Base-by-base conservation (phyloP, 192 early-diverging fungal species). In the Backusella macrospora region DNA sequence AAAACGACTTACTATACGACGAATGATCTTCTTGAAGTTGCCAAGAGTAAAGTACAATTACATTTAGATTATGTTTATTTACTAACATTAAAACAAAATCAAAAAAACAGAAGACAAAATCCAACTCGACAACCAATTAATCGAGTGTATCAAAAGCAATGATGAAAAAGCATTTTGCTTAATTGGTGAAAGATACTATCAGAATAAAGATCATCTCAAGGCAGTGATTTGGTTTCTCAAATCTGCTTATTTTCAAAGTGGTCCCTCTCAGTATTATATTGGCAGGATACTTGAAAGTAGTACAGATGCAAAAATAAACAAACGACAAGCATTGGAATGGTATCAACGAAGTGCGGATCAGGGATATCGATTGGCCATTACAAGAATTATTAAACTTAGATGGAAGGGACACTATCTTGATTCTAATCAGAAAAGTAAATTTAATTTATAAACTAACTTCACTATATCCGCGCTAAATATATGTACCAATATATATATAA, bases 301-400 rank as follows among this genome's bases (percentile, higher is more conserved):
- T 26, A 12, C 21, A 59, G 21, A 26, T 23, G 3, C 52, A 4
- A 8, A 10, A 4, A 23, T 23, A 8, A 59, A 59, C 26, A 59
- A 59, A 12, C 52, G 21, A 23, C 52, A 59, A 10, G 52, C 52
- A 26, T n/a, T 59, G 8, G 52, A 59, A 23, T 59, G 52, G 52
- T 59, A 59, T 13, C 52, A 59, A 13, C 18, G 52, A 59, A 59
- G 52, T 23, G 52, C 52, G 9, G 52, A 59, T 59, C 52, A 59
- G 26, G 21, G 21, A 3, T 26, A 59, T n/a, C 21, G 52, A 10
- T 21, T 59, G 21, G 52, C 52, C 26, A 59, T 13, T 26, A 59
- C 52, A 59, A 18, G 52, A 8, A 59, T 59, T 1, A 23, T 59
- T 59, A 59, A 59, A 59, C 52, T 59, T 23, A 21, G 26, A 59